Base-by-base conservation (phyloP, 148 eudicot genomes). In the Oxyria digyna region DNA sequence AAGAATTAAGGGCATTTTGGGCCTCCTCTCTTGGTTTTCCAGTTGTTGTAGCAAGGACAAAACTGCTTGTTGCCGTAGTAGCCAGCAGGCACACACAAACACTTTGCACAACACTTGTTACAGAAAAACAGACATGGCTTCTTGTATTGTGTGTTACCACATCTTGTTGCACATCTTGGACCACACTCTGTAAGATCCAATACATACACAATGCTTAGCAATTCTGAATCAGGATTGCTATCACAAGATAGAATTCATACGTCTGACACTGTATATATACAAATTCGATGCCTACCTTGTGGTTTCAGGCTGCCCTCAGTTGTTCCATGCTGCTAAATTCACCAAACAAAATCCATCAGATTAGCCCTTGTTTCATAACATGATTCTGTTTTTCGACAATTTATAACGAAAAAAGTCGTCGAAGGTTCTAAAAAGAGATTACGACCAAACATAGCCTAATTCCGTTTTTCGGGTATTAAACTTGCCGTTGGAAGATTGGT, bases 11-110 rank as follows among this genome's bases (percentile, higher is more conserved):
- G 69, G 69, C 69, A 66, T 66, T 66, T 66, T 3, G 69, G 69
- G 42, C 69, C 69, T 37, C 69, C 69, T 66, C 69, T 66, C 31
- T 66, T 66, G 69, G 69, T 66, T 31, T 66, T 66, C 69, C 69
- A 66, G 23, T 66, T 66, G 46, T 66, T 41, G n/a, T 66, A 66
- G 31, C 69, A 66, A 21, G 69, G 69, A 46, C 69, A 66, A 41
- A 20, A 35, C 15, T 66, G 43, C 20, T 66, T 66, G 69, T 66
- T 66, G 27, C 69, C 69, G 10, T 66, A 66, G 46, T 9, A 35
- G 11, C 69, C 69, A 14, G 69, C 6, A 3, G 69, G 69, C 45
- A 66, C 69, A 37, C 69, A 66, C 42, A 66, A 29, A 9, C 69
- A 66, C 46, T 37, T 66, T 4, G 69, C 69, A 66, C 69, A 66